Evolutionary conservation across 768 basidiomycete genomes (phyloP), one percentile per base, ranked within the genome.

Genomic region (Mycena rosella): DNA sequence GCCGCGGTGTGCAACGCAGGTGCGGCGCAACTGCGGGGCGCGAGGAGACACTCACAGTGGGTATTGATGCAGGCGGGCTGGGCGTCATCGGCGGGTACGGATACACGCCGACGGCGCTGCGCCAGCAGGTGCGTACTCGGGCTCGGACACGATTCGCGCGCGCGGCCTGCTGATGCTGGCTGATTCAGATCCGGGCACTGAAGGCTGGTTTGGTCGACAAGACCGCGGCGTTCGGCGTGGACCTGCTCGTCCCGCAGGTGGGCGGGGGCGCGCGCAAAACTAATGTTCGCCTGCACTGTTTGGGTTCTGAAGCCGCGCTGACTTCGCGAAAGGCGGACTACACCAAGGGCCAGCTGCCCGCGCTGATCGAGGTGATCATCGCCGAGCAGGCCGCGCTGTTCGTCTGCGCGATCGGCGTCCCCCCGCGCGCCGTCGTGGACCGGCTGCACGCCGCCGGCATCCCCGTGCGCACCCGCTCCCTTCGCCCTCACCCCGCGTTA

Each of bases 1-100:
- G 96, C 96, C 44, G 96, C 94, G 42, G 96, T 97, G 63, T 95
- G 94, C 48, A 98, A 97, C 74, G 96, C 95, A 29, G 96, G 96
- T 53, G 32, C 14, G 58, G 22, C 30, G 34, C n/a, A 18, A 27
- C 8, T 48, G 20, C 27, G 27, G 47, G n/a, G n/a, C n/a, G n/a
- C n/a, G n/a, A n/a, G n/a, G n/a, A n/a, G n/a, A n/a, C n/a, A n/a
- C n/a, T n/a, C n/a, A n/a, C n/a, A n/a, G n/a, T n/a, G n/a, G n/a
- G n/a, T n/a, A n/a, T n/a, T n/a, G n/a, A n/a, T n/a, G n/a, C n/a
- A 68, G 67, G 67, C 29, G 96, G 96, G 57, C 73, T 98, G 47
- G 96, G 96, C 69, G 95, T 97, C 57, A 95, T 98, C 67, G 96
- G 96, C 40, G 96, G 96, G 60, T 84, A 92, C 34, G 94, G 94